Base-by-base conservation (phyloP, 2,329 filamentous ascomycete genomes). In the Ilyonectria robusta region DNA sequence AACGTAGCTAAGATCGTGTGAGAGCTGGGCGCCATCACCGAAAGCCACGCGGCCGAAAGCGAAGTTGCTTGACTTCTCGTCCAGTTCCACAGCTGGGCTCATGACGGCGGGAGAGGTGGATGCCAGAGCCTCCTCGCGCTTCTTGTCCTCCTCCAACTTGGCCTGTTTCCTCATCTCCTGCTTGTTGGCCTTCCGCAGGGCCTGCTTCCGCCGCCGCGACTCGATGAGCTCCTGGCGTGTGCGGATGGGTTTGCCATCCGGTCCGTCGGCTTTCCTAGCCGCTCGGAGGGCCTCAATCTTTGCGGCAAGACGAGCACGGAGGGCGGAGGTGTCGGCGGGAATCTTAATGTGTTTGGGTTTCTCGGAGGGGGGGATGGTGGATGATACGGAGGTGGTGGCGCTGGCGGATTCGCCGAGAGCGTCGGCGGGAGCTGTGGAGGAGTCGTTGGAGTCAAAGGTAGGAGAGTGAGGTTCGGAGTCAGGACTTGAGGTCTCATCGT, bases 201-300 rank as follows among this genome's bases (percentile, higher is more conserved):
- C 92, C 79, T 97, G 93, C 83, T 97, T 98, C 78, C 91, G 90
- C 70, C 96, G 90, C 47, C 96, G 90, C 50, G 93, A 89, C 81
- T 98, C 96, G 74, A 99, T 94, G 13, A 99, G 88, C 78, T 98
- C 95, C 81, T 97, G 93, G 68, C 96, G 90, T 67, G 94, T 97
- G 70, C 93, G 91, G 64, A 95, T 93, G 17, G 80, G 80, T 76
- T 92, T 92, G 67, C 94, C 94, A 74, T 97, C 91, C 1, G 91
- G 87, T 6, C 93, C 94, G 74, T 97, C 94, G 6, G 95, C 95
- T 80, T 97, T 97, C 66, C 96, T 91, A 29, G 91, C 91, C 10
- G 93, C 93, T 66, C 95, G 93, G 56, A 98, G 89, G 51, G 92
- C 92, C 73, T 96, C 93, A 62, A 99, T 94, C 69, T 91, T 93